Evolutionary conservation across 2,329 filamentous ascomycete species (phyloP), one percentile per base, ranked within the genome.

Genomic region (Paecilomyces variotii): DNA sequence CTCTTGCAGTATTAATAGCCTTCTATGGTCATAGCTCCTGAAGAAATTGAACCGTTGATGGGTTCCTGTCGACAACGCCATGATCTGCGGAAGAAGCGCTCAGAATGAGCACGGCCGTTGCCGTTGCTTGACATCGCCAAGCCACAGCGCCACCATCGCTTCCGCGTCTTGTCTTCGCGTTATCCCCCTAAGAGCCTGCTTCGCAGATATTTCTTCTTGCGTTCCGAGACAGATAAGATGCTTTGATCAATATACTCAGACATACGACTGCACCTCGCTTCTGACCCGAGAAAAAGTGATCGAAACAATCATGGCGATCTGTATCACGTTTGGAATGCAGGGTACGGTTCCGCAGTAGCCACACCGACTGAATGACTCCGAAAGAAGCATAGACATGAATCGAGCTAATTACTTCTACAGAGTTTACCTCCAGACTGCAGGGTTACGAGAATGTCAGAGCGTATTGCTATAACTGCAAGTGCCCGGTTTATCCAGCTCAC

Each of bases 371-470:
- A 19, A n/a, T 45, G 35, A 19, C n/a, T 45, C 9, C 34, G 24
- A n/a, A 28, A 19, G 11, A 14, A 30, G 34, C 24, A 24, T 53
- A 12, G 35, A 45, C 25, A 30, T 34, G 3, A 14, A 12, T 27
- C 24, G 24, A 52, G 11, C 59, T 64, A 59, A 68, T 62, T 11
- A 57, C 61, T 35, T 56, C 6, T 56, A 53, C 60, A 78, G 76
- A 79, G 59, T 78, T 79, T 62, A 74, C 75, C 1, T 75, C 71
- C 39, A 72, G 69, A 61, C 69, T 79, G 26, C 67, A 77, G 62
- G 76, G 76, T n/a, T 78, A 77, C 57, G 76, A 78, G 63, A 68
- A 76, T 57, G 72, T 77, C 34, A 74, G 75, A 53, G 76, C 76
- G 50, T 76, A 77, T 63, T 79, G 76, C 59, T 72, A 76, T 56